These are phyloP conservation scores for Metrosideros polymorpha DNA, from an alignment of 441 rosid species.

Conservation along the genomic window DNA sequence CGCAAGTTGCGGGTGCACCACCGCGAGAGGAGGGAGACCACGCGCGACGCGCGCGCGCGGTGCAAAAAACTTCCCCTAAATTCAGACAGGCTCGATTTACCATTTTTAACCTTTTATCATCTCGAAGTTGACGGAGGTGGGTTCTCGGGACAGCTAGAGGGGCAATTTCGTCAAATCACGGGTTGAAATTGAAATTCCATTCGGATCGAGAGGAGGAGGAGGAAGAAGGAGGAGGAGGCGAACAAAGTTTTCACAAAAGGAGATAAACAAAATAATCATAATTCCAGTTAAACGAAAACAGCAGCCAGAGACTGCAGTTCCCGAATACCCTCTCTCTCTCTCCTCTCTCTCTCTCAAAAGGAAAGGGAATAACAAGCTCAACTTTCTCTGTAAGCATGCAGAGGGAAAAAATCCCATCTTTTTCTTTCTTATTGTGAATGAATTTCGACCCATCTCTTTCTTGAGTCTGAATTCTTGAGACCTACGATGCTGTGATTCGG, in stretches of 20 bases:
- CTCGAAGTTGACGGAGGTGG: neutral
- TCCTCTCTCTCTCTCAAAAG: neutral
- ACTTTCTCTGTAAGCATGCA: slow-evolving; percentile 6
- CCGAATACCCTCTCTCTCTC: neutral
- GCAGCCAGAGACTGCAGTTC: slow-evolving; percentile 1
- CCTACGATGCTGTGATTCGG: neutral
- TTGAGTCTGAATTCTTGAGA: neutral
- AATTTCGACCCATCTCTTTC: neutral
- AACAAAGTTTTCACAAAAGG: neutral
- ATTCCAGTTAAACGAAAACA: slow-evolving; percentile 8
- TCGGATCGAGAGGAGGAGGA: neutral
- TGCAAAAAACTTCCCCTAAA: neutral
- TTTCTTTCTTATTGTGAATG: neutral
- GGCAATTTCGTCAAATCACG: neutral
- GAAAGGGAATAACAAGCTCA: slow-evolving; percentile 6
- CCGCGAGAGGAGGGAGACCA: neutral
- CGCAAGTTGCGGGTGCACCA: neutral
- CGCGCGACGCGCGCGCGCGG: neutral
- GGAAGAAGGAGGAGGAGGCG: neutral
- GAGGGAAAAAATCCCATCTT: neutral
- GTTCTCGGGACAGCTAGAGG: neutral
- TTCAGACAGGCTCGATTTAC: neutral
- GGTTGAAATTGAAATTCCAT: neutral
- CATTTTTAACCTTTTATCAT: neutral
- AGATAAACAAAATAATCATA: neutral